Evolutionary conservation across 1,284 basidiomycete genomes (phyloP).

Genomic region (Coriolopsis trogii): DNA sequence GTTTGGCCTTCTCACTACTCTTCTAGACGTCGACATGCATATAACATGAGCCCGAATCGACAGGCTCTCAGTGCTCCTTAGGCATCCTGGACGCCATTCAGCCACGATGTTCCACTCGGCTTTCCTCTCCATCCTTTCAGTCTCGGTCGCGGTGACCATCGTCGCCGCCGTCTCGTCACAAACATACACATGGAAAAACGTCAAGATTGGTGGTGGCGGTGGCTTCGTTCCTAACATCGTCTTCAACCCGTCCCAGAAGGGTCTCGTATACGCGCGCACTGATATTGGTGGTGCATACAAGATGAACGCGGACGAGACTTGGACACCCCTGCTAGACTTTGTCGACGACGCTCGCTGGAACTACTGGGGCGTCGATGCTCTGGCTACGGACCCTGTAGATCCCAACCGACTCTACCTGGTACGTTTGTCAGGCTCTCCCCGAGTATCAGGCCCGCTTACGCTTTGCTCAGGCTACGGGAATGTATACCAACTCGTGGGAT

Average conservation of each 20-base stretch:
- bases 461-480: slow-evolving; percentile 50
- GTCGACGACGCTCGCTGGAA: slow-evolving; percentile 58
- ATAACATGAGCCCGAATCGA: slow-evolving; percentile 7
- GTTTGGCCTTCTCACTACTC: not conserved
- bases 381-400: slow-evolving; percentile 64
- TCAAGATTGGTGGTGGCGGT: slow-evolving; percentile 57
- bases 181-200: slow-evolving; percentile 63
- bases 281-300: slow-evolving; percentile 69
- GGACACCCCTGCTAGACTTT: slow-evolving; percentile 64
- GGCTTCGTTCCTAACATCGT: slow-evolving; percentile 60
- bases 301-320: slow-evolving; percentile 60
- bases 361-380: slow-evolving; percentile 67
- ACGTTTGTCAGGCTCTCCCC: slow-evolving; percentile 12
- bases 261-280: slow-evolving; percentile 66
- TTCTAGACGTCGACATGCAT: slow-evolving; percentile 1
- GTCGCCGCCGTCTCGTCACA: slow-evolving; percentile 48
- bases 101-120: slow-evolving; percentile 16
- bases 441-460: not conserved
- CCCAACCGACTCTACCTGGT: slow-evolving; percentile 57
- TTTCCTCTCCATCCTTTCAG: slow-evolving; percentile 18
- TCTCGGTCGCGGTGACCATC: slow-evolving; percentile 26
- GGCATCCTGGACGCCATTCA: slow-evolving; percentile 3
- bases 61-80: not conserved
- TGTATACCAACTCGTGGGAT: slow-evolving; percentile 71
- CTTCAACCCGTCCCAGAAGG: slow-evolving; percentile 59